Conservation (phyloP, 495 filamentous ascomycete genomes). For the Neurospora africana region DNA sequence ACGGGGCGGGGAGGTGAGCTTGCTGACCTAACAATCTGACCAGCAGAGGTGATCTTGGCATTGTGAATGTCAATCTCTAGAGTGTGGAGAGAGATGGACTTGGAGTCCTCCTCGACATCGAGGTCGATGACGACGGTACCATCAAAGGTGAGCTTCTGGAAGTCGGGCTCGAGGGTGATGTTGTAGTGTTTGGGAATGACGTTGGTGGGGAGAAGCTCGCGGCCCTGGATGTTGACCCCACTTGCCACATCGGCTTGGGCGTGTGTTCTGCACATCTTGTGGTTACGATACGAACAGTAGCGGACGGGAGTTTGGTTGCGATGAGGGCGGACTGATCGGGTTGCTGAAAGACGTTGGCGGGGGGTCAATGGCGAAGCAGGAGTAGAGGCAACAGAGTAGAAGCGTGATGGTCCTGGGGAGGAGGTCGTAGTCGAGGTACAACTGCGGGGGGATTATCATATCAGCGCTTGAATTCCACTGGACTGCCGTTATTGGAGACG, state of each 20-base stretch:
- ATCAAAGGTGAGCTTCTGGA: conserved; percentile 58
- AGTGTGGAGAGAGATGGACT: conserved; percentile 77
- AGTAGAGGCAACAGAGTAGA: conserved; percentile 8
- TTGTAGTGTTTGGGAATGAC: conserved; percentile 60
- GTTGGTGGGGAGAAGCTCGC: conserved; percentile 54
- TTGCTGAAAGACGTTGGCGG: conserved; percentile 1
- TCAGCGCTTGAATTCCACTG: not conserved
- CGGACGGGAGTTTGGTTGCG: conserved; percentile 23
- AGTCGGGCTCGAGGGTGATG: conserved; percentile 63
- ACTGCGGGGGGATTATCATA: conserved; percentile 15
- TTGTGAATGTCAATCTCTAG: conserved; percentile 76
- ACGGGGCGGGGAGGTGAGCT: not conserved
- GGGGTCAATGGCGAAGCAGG: conserved; percentile 7
- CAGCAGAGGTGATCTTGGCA: conserved; percentile 52
- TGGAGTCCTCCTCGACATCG: conserved; percentile 76
- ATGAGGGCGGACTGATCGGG: conserved; percentile 11
- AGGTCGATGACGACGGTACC: conserved; percentile 63
- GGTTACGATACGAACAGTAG: conserved; percentile 41
- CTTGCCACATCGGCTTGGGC: conserved; percentile 32
- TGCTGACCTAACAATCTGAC: conserved; percentile 32
- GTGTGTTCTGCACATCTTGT: conserved; percentile 46
- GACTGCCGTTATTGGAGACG: not conserved
- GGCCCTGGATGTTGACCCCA: conserved; percentile 36
- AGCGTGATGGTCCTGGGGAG: conserved; percentile 2
- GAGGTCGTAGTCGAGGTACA: conserved; percentile 7